These are phyloP conservation scores for Flaveria bidentis DNA, from an alignment of 129 eudicot species.

Conservation along the genomic window DNA sequence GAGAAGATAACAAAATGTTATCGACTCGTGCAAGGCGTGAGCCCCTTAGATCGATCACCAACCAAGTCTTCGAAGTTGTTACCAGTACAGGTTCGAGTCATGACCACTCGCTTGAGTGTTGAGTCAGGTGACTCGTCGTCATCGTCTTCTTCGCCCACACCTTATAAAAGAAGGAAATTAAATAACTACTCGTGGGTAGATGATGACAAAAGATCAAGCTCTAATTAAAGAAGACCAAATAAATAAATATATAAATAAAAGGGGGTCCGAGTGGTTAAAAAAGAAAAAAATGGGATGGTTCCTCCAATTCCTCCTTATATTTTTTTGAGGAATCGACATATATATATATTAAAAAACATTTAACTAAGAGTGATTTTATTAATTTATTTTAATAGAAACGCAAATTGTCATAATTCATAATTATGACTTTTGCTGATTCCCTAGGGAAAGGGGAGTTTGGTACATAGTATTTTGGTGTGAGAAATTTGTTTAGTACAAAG, in stretches of 20 bases:
- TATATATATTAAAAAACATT: conserved; percentile 34
- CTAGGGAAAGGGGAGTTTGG: conserved; percentile 73
- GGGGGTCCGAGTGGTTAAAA: conserved; percentile 16
- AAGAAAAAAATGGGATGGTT: conserved; percentile 14
- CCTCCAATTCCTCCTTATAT: conserved; percentile 44
- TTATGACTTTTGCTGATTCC: conserved; percentile 74
- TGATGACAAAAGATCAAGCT: conserved; percentile 63
- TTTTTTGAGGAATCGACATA: conserved; percentile 41
- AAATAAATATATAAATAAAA: conserved; percentile 20
- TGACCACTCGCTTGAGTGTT: conserved; percentile 47
- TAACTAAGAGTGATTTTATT: conserved; percentile 45
- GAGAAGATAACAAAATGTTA: conserved; percentile 67
- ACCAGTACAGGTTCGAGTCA: conserved; percentile 63
- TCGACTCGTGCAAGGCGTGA: conserved; percentile 48
- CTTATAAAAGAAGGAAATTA: conserved; percentile 74
- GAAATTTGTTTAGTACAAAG: conserved; percentile 30
- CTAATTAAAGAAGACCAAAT: conserved; percentile 35
- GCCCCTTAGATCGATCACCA: conserved; percentile 29
- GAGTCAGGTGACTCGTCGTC: conserved; percentile 62
- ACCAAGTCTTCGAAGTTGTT: conserved; percentile 46
- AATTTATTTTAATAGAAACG: conserved; percentile 45
- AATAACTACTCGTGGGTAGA: conserved; percentile 62
- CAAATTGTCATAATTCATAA: conserved; percentile 55
- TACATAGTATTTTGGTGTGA: conserved; percentile 62
- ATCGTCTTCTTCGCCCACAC: conserved; percentile 52